Percentiles rank a stretch among this genome's conserved stretches.
Evolutionary conservation across 148 eudicot genomes (phyloP).

Genomic region (Fagopyrum tataricum): DNA sequence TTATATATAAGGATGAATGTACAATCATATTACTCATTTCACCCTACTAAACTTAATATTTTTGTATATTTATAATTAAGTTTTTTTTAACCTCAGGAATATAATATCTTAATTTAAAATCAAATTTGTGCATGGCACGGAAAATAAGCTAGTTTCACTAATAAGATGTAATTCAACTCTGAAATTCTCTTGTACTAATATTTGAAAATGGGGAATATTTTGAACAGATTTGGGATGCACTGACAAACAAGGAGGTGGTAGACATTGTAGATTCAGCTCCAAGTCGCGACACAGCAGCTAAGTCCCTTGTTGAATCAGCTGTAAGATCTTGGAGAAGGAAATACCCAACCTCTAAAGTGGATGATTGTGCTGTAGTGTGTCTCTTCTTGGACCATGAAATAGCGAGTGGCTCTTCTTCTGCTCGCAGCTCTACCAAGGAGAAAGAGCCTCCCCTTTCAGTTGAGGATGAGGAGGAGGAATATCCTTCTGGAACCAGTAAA

Average conservation of each 20-base stretch:
- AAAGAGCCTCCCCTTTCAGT: constrained; percentile 8
- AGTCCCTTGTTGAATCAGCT: constrained; percentile 60
- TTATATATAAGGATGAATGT: too few species aligned
- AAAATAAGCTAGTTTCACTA: too few species aligned
- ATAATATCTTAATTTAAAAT: too few species aligned
- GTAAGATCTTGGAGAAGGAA: constrained; percentile 66
- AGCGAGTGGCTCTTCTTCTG: constrained; percentile 30
- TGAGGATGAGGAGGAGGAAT: neutral
- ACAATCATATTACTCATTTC: too few species aligned
- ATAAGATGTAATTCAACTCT: too few species aligned
- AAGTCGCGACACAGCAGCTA: constrained; percentile 53
- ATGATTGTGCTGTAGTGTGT: constrained; percentile 91
- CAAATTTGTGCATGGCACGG: too few species aligned
- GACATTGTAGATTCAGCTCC: constrained; percentile 58
- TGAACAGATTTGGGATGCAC: constrained; percentile 84
- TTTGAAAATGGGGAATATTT: too few species aligned
- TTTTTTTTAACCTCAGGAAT: too few species aligned
- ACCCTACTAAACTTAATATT: too few species aligned
- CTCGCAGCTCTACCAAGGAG: constrained; percentile 25
- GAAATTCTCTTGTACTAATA: too few species aligned
- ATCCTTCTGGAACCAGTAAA: neutral
- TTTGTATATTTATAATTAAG: too few species aligned
- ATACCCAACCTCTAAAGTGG: constrained; percentile 79
- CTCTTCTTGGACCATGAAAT: constrained; percentile 53
- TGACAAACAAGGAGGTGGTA: constrained; percentile 77